Evolutionary conservation across 768 basidiomycete genomes (phyloP).

Genomic region (Sporobolomyces pararoseus): DNA sequence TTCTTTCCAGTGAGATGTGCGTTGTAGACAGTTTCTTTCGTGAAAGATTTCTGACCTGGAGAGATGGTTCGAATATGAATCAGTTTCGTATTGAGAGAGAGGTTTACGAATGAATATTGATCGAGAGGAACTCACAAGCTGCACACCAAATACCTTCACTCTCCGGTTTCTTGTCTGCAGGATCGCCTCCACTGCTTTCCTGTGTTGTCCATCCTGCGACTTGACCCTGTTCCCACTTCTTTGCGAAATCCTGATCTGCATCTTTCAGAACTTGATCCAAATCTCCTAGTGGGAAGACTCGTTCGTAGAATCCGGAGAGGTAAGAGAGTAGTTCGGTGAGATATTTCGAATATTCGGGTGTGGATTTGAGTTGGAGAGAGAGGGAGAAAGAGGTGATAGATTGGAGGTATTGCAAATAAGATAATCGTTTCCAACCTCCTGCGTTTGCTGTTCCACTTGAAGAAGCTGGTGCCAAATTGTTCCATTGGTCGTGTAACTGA

Average conservation of each 20-base stretch:
- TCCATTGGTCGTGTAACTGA: conserved; percentile 77
- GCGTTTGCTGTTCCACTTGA: conserved; percentile 31
- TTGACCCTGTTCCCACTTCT: conserved; percentile 73
- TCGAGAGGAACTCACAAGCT: conserved; percentile 37
- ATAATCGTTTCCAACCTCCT: conserved; percentile 60
- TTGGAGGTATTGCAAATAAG: conserved; percentile 91
- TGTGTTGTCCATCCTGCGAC: conserved; percentile 70
- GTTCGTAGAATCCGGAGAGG: conserved; percentile 76
- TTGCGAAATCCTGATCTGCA: conserved; percentile 66
- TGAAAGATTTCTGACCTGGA: conserved; percentile 85
- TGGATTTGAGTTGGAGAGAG: conserved; percentile 51
- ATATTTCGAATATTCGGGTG: conserved; percentile 85
- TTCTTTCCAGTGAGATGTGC: conserved; percentile 94
- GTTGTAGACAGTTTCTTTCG: conserved; percentile 96
- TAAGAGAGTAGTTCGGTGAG: conserved; percentile 77
- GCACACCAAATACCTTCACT: conserved; percentile 76
- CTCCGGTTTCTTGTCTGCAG: conserved; percentile 21
- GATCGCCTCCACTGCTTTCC: conserved; percentile 54
- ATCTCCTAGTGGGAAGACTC: conserved; percentile 77
- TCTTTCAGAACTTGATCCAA: conserved; percentile 64
- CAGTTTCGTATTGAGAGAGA: not conserved
- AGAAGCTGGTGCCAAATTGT: conserved; percentile 79
- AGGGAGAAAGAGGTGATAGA: conserved; percentile 48
- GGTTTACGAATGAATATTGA: not conserved
- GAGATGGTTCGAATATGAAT: not conserved